These are phyloP conservation scores for Nissolia schottii DNA, from an alignment of 306 rosid genomes.

Conservation along the genomic window DNA sequence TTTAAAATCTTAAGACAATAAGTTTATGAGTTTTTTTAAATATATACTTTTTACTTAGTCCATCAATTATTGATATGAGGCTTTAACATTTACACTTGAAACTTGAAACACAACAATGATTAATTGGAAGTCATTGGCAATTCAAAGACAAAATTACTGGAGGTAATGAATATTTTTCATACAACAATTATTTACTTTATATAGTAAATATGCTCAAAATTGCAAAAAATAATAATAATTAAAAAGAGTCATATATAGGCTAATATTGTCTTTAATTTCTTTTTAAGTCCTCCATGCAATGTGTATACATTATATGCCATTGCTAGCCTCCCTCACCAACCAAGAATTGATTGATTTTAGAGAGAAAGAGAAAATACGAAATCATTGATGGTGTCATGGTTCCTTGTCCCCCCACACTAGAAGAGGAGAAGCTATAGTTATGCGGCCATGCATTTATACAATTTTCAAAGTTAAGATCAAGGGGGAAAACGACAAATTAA, in stretches of 20 bases:
- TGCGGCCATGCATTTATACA: not conserved
- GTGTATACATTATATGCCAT: slow-evolving; percentile 6
- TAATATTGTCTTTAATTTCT: not conserved
- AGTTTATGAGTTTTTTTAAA: too few relatives aligned
- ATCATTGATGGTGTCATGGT: slow-evolving; percentile 8
- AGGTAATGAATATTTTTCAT: not conserved
- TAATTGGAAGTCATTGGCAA: not conserved
- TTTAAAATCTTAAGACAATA: too few relatives aligned
- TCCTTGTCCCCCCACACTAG: not conserved
- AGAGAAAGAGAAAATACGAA: not conserved
- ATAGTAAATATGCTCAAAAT: not conserved
- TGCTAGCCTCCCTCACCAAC: not conserved
- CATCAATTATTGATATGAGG: too few relatives aligned
- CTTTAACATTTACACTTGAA: too few relatives aligned
- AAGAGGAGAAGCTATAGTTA: not conserved
- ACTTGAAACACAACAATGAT: too few relatives aligned
- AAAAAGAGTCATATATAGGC: not conserved
- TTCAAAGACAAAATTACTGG: not conserved
- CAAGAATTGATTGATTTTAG: not conserved
- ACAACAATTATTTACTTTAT: not conserved
- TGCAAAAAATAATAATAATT: not conserved
- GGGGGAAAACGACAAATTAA: not conserved
- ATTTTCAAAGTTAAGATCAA: not conserved
- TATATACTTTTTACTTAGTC: too few relatives aligned
- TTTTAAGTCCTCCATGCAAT: not conserved